Percentiles rank a stretch among this genome's conserved stretches.
These are phyloP conservation scores for Helotiales sp. DNA, from an alignment of 2,329 filamentous ascomycete species.

Conservation along the genomic window DNA sequence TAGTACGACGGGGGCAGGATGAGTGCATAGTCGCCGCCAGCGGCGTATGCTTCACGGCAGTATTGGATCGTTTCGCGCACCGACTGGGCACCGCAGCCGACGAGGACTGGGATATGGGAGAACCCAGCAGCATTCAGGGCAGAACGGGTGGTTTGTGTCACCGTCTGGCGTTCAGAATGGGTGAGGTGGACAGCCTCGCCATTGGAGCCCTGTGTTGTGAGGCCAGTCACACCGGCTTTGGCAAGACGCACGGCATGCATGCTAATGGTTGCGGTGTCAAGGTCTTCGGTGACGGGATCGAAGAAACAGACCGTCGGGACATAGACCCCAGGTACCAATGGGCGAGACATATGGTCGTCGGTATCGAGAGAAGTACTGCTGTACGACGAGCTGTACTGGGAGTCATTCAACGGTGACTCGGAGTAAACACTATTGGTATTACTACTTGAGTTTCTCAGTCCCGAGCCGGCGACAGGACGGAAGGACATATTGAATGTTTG, in stretches of 20 bases:
- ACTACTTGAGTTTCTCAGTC: conserved; percentile 34
- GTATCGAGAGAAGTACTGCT: conserved; percentile 46
- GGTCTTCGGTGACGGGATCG: conserved; percentile 64
- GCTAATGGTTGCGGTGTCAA: conserved; percentile 63
- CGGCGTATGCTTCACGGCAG: conserved; percentile 64
- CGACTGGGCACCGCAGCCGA: conserved; percentile 69
- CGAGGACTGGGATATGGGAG: conserved; percentile 64
- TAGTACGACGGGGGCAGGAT: conserved; percentile 73
- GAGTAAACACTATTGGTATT: conserved; percentile 42
- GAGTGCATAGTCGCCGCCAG: conserved; percentile 70
- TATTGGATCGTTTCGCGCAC: conserved; percentile 68
- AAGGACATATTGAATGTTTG: conserved; percentile 48
- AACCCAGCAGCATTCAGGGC: conserved; percentile 65
- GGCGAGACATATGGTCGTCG: conserved; percentile 45
- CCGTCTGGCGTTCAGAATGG: conserved; percentile 62
- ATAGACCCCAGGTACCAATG: conserved; percentile 63
- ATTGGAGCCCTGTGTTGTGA: conserved; percentile 69
- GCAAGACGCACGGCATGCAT: conserved; percentile 60
- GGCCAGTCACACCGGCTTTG: conserved; percentile 61
- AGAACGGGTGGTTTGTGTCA: conserved; percentile 63
- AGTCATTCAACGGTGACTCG: conserved; percentile 43
- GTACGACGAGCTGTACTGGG: conserved; percentile 49
- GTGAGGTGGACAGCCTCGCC: conserved; percentile 71
- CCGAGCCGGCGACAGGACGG: conserved; percentile 31
- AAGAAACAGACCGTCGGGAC: conserved; percentile 80